These are phyloP conservation scores for Chytriomyces sp. DNA, from an alignment of 192 early-diverging fungal genomes.

Conservation along the genomic window DNA sequence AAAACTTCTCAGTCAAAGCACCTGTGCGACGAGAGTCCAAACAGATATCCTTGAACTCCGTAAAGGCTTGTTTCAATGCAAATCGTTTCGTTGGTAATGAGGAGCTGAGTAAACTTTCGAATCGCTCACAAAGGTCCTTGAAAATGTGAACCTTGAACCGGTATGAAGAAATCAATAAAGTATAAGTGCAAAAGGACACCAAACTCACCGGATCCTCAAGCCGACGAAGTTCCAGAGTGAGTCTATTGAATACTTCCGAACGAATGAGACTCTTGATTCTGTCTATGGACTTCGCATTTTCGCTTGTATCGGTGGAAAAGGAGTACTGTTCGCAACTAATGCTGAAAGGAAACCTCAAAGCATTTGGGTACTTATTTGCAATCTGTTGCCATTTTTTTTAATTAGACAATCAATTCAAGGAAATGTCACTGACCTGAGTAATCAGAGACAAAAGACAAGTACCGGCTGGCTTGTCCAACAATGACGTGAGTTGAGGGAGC, in stretches of 20 bases:
- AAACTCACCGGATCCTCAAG: conserved; percentile 68
- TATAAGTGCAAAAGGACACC: no score
- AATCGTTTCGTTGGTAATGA: conserved; percentile 22
- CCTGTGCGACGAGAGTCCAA: conserved; percentile 37
- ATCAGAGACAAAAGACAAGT: conserved; percentile 55
- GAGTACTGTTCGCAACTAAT: conserved; percentile 73
- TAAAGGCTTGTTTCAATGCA: conserved; percentile 46
- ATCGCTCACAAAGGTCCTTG: conserved; percentile 67
- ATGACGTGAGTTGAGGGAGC: conserved; percentile 74
- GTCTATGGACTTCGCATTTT: conserved; percentile 35
- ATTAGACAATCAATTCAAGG: neutral
- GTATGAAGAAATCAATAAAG: no score
- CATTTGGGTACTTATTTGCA: conserved; percentile 63
- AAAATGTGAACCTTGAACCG: conserved; percentile 69
- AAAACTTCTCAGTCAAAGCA: conserved; percentile 25
- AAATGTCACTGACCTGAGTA: conserved; percentile 37
- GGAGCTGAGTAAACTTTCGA: conserved; percentile 22
- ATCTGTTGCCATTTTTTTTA: conserved; percentile 48
- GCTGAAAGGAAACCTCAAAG: conserved; percentile 67
- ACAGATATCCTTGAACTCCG: conserved; percentile 56
- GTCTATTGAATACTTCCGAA: conserved; percentile 56
- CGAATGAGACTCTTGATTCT: conserved; percentile 33
- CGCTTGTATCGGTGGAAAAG: conserved; percentile 35
- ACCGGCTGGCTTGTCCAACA: conserved; percentile 64
- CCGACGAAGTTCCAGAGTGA: conserved; percentile 66